Base-by-base conservation (phyloP, 805 yeast species). In the Yamadazyma phyllophila region DNA sequence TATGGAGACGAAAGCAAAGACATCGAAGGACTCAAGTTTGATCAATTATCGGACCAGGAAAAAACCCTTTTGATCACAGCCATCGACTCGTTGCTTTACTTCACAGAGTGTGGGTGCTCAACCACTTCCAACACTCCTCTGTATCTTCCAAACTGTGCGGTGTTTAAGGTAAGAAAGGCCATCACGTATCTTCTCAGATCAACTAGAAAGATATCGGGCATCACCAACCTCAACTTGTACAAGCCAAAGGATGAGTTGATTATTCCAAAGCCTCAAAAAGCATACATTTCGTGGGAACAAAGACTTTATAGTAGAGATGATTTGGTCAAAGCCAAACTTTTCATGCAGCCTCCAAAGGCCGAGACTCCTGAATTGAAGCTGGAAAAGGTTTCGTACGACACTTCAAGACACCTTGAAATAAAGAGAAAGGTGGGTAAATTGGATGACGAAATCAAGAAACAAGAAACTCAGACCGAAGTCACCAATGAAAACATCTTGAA, bases 51-150 rank as follows among this genome's bases (percentile, higher is more conserved):
- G 6, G 80, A 80, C 36, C 65, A 69, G 1, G 81, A 80, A 44
- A 81, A 80, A 53, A 73, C 79, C 3, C 66, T 74, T 13, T 58
- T 86, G 38, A 77, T 85, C 1, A 73, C 81, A 20, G 79, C 86
- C 6, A 70, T 85, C 17, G 89, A 83, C 51, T 77, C 81, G 4
- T 67, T 87, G 9, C 63, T 83, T 39, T 76, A 81, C 46, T 74
- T 80, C 44, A 77, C 78, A 14, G 89, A 83, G 44, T 86, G 95
- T 65, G 81, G 78, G 1, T 77, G 88, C 47, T 63, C 69, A 12
- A 69, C 72, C 1, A 65, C 79, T 4, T 66, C 65, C 32, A 61
- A 62, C n/a, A 41, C 51, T 16, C 51, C 55, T 11, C 55, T 48
- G 46, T 46, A 51, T 35, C 50, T 52, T 39, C 53, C 61, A 26